Evolutionary conservation across 192 early-diverging fungal species (phyloP), one percentile per base, ranked within the genome.

Genomic region (Gamsiella multidivaricata): DNA sequence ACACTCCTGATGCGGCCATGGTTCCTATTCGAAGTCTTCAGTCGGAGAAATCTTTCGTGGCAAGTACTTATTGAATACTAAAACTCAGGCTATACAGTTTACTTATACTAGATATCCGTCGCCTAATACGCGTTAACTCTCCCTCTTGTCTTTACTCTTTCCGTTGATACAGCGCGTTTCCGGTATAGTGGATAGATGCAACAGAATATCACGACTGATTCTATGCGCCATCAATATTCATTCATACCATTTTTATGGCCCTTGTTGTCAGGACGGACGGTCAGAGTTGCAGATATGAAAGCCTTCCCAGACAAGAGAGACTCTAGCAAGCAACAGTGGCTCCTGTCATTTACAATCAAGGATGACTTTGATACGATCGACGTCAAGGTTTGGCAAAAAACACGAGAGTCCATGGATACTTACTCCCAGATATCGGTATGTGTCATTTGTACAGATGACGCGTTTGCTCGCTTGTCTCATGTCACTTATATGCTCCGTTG

Each of bases 301-400:
- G 43, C 45, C 10, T 63, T 69, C 5, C 53, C 53, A 25, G 66
- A 78, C 34, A 63, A 37, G 23, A 51, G 42, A 5, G 65, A 78
- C 14, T 6, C 39, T n/a, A 52, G 6, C 37, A 69, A 63, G 49
- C 41, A 34, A 6, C 52, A 39, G 2, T 78, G 74, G 74, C 34
- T 78, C 5, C 61, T 52, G 58, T 63, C 60, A 3, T 78, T 78
- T 36, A 53, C 65, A 3, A 78, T 78, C 49, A 78, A 78, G 29
- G 74, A 78, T 37, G 66, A 78, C 18, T 18, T 25, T 3, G 65
- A 68, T 22, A 78, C 65, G 5, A 69, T 69, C 39, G 74, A 69
- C 14, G 65, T 78, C 28, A 59, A 67, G 22, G 57, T 69, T 14
- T 78, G 74, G 74, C 65, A 78, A 50, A 78, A 78, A 34, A 58